Evolutionary conservation across 805 yeast species (phyloP), one percentile per base, ranked within the genome.

Genomic region (Schwanniomyces vanrijiae): DNA sequence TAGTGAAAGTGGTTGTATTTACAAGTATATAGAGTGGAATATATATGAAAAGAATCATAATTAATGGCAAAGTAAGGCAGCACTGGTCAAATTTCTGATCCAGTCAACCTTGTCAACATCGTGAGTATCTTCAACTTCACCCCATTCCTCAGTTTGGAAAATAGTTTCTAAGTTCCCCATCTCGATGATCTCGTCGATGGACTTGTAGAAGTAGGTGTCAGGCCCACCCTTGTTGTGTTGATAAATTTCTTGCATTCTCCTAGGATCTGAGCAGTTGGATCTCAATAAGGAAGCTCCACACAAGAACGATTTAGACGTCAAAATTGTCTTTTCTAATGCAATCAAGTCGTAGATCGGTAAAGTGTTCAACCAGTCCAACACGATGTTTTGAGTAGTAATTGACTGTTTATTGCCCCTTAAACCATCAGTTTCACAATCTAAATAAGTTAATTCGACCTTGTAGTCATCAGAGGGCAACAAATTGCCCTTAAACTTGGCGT

Each of bases 91-190:
- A 59, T 84, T 83, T 66, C 97, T 83, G 59, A 89, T 76, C 57
- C 95, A 77, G 56, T 94, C 97, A 34, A 84, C 96, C 65, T 86
- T 85, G 59, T 89, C 96, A n/a, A 94, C 97, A 64, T 94, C 99
- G 62, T 94, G 99, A 2, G 98, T 90, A 61, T 94, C 99, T 69
- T 94, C 98, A 20, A 92, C 98, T 66, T 92, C 97, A 26, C 99
- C 99, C 99, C 99, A 94, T 60, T 84, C 79, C 19, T 82, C 83
- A 29, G 96, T 88, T 68, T 94, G 99, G 66, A 80, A 81, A 28
- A 85, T 82, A 11, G 84, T 84, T 61, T 94, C 99, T 57, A 94
- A 73, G 47, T 86, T 84, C 8, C 90, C 90, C 48, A 86, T 79
- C 57, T 81, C 81, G 1, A 91, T 86, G 34, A 92, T 76, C 51